Base-by-base conservation (phyloP, 352 stramenopile species). In the Phytophthora pini region DNA sequence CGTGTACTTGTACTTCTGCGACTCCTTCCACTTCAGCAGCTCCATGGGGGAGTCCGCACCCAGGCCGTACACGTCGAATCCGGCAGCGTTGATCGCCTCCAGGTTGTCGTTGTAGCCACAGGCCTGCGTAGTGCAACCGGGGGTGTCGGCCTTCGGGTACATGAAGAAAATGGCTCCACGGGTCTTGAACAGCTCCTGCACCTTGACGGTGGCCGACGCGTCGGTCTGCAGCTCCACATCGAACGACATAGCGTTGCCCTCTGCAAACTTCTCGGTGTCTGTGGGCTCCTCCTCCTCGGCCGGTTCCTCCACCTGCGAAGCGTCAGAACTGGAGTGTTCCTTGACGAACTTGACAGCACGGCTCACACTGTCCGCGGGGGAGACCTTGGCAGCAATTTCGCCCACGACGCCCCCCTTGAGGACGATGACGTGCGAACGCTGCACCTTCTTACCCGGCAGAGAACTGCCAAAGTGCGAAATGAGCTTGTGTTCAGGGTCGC, bases 401-500 rank as follows among this genome's bases (percentile, higher is more conserved):
- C 81, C 87, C 17, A 94, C 81, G 29, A 92, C 75, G 48, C 88
- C 88, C 22, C 84, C 84, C 63, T 93, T 87, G 24, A 92, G 69
- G 24, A 96, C 78, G 20, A 96, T 71, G 2, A 96, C 82, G 65
- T 96, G 88, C 58, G 88, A 96, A 38, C 88, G 87, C 68, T 93
- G 84, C 45, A 94, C 71, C 69, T 94, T 94, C 27, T 73, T 79
- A 50, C 88, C 86, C 1, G 77, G 77, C 49, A 94, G 65, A 4
- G 88, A 95, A 68, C 82, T 93, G 51, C 88, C 88, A 73, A 96
- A 94, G 74, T 94, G 92, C 69, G 86, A 83, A 65, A 94, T 94
- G 29, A 96, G 75, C 43, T 92, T 70, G 58, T 94, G 85, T 57
- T 87, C 77, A 2, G 86, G 83, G 63, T 96, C 88, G 61, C 87